Conservation (phyloP, 1,139 yeast genomes). For the Saccharomycopsis hybrid region DNA sequence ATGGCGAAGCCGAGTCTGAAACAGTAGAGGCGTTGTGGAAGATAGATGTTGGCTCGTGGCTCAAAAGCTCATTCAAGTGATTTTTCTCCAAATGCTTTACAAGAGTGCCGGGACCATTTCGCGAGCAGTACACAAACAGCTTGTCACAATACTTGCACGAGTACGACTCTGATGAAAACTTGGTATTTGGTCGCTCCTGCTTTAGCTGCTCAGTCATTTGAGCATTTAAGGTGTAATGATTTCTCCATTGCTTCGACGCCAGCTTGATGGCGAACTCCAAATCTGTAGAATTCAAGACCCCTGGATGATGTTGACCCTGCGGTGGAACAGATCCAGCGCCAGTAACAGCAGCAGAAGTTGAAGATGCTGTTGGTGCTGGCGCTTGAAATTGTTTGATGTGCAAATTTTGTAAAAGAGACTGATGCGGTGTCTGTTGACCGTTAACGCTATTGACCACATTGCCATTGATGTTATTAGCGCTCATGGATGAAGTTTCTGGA, state of each 20-base stretch:
- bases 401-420: too few species aligned
- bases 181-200: neutral
- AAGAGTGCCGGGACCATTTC: constrained; percentile 19
- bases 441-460: neutral
- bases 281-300: neutral
- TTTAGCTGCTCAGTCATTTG: constrained; percentile 1
- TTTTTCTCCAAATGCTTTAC: constrained; percentile 23
- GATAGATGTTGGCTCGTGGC: constrained; percentile 3
- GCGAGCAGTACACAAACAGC: constrained; percentile 16
- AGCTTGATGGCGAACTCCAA: constrained; percentile 13
- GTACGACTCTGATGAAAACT: neutral
- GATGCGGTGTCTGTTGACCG: too few species aligned
- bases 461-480: neutral
- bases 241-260: constrained; percentile 19
- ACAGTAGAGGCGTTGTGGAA: too few species aligned
- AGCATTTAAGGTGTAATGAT: constrained; percentile 3
- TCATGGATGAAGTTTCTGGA: neutral
- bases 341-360: neutral
- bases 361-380: neutral
- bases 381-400: neutral
- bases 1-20: neutral
- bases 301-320: neutral
- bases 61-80: constrained; percentile 12
- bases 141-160: constrained; percentile 18
- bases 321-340: neutral